Evolutionary conservation across 331 rosid species (phyloP), one percentile per base, ranked within the genome.

Genomic region (Acacia pycnantha): DNA sequence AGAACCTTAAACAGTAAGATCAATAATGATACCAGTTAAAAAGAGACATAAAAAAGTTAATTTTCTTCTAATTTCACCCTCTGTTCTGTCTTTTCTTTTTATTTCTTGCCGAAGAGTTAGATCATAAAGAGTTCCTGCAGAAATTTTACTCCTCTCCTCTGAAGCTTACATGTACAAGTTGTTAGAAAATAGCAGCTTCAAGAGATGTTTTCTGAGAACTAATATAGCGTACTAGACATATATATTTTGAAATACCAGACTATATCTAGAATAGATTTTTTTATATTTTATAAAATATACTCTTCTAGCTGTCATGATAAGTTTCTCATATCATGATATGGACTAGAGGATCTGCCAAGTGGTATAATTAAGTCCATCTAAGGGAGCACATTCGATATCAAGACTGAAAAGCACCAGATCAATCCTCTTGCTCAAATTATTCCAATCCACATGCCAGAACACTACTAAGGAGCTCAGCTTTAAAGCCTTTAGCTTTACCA

Each of bases 361-460:
- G 90, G 79, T 82, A 59, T 74, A 73, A 80, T 22, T 18, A 76
- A 85, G 88, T 81, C 85, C 87, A 89, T 78, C 79, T 87, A 81
- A 73, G 79, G 89, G 73, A 84, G 87, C 64, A 83, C 85, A 85
- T 83, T 84, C 78, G 56, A 84, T 79, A 73, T 74, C 61, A 46
- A 73, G 59, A 74, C 4, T 58, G 47, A 67, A 84, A 79, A 43
- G 88, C 47, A 76, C 84, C 79, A 82, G 82, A 89, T 87, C 82
- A 83, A 84, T 78, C 61, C 85, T 79, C 88, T 70, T 85, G 87
- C 78, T 29, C 80, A 82, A 76, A 82, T 84, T 86, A 89, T 89
- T 86, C 93, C 86, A 81, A 73, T 86, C 90, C 93, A 89, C 89
- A 89, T 91, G 91, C 90, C 86, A 81, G 83, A 80, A 76, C 85